A percentile compares a stretch with the other conserved stretches of the same genome.
These are phyloP conservation scores for Paracorniculantispora psalliotae DNA, from an alignment of 2,329 filamentous ascomycete species.

Conservation along the genomic window DNA sequence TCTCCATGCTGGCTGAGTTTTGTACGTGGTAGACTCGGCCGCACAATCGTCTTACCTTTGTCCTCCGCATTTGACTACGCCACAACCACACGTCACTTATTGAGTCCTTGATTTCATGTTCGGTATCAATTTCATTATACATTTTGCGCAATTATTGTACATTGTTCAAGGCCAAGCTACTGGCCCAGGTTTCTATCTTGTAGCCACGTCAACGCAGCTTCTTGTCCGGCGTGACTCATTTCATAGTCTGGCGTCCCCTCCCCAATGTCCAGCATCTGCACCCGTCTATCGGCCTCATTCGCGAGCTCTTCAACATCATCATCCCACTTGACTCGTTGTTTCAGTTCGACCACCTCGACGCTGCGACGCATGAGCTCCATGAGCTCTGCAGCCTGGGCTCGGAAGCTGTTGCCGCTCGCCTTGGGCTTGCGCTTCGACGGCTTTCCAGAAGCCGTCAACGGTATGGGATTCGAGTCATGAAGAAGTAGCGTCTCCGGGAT, in stretches of 20 bases:
- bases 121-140: too few relatives aligned
- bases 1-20: too few relatives aligned
- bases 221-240: constrained; percentile 25
- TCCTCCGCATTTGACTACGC: too few relatives aligned
- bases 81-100: too few relatives aligned
- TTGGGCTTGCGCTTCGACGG: constrained; percentile 15
- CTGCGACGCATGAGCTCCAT: constrained; percentile 44
- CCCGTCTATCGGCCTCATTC: constrained; percentile 31
- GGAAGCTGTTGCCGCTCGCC: constrained; percentile 37
- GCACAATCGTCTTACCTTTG: too few relatives aligned
- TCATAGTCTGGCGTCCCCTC: constrained; percentile 22
- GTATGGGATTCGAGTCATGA: constrained; percentile 32
- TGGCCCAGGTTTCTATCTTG: constrained; percentile 12
- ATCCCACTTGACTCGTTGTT: constrained; percentile 38
- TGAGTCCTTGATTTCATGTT: too few relatives aligned
- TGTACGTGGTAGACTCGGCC: too few relatives aligned
- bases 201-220: constrained; percentile 28
- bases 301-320: constrained; percentile 30
- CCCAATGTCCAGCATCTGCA: constrained; percentile 36
- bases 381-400: constrained; percentile 43
- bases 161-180: neutral
- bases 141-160: too few relatives aligned
- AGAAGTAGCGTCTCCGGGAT: constrained; percentile 47
- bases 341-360: constrained; percentile 41
- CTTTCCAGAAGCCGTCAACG: constrained; percentile 17